Conservation (phyloP, 1,284 basidiomycete species). For the Chalciporus piperatoides region DNA sequence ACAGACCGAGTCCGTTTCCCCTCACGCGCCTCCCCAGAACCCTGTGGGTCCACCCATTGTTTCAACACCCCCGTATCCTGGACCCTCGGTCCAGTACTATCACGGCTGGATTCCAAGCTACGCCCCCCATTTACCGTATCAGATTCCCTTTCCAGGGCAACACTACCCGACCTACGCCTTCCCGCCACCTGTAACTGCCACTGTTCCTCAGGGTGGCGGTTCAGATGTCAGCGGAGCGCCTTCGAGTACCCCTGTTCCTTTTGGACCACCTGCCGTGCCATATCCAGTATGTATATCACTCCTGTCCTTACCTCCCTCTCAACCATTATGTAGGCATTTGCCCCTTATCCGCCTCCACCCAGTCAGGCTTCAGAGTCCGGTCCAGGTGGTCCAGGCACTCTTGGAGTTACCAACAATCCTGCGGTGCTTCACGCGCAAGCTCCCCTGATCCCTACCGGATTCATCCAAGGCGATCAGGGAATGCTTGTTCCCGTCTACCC, state of each 20-base stretch:
- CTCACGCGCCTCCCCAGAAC: slow-evolving; percentile 17
- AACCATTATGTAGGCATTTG: slow-evolving; percentile 35
- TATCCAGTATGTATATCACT: slow-evolving; percentile 42
- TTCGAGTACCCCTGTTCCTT: slow-evolving; percentile 27
- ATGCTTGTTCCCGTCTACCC: slow-evolving; percentile 67
- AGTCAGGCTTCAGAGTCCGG: slow-evolving; percentile 24
- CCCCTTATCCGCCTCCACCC: slow-evolving; percentile 43
- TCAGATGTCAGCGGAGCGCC: slow-evolving; percentile 38
- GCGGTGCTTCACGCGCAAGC: slow-evolving; percentile 41
- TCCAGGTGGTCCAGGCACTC: slow-evolving; percentile 25
- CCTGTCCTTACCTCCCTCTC: slow-evolving; percentile 2
- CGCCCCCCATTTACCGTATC: slow-evolving; percentile 48
- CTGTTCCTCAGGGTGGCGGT: slow-evolving; percentile 35
- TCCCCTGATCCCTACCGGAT: slow-evolving; percentile 62
- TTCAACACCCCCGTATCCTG: slow-evolving; percentile 37
- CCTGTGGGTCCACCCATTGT: slow-evolving; percentile 28
- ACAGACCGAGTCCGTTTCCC: slow-evolving; percentile 8
- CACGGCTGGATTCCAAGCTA: slow-evolving; percentile 55
- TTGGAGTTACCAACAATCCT: slow-evolving; percentile 23
- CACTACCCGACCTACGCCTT: slow-evolving; percentile 46
- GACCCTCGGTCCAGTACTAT: slow-evolving; percentile 46
- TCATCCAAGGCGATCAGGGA: slow-evolving; percentile 69
- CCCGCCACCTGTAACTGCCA: slow-evolving; percentile 21
- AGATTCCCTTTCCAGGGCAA: slow-evolving; percentile 44
- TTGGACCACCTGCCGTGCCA: slow-evolving; percentile 37